Base-by-base conservation (phyloP, 2,329 filamentous ascomycete genomes). In the Sphaerulina musiva region DNA sequence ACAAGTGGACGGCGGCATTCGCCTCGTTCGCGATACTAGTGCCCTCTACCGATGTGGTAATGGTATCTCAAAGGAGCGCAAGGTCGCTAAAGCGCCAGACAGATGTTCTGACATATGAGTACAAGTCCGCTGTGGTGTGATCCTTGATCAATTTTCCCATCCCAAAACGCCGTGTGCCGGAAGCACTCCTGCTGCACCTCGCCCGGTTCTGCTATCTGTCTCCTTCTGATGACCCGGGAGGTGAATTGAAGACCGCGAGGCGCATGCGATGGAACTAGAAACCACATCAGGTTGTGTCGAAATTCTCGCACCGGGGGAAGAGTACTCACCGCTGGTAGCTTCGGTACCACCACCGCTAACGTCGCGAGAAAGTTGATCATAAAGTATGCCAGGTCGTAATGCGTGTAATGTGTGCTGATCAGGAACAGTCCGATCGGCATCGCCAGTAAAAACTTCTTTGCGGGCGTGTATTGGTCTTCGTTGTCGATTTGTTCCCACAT, bases 401-500 rank as follows among this genome's bases (percentile, higher is more conserved):
- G 92, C 45, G 93, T 97, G 75, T 97, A 98, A 74, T 98, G 93
- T 23, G 93, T 98, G 80, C 92, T 97, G 66, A 97, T 79, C 53
- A 98, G 80, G 72, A 98, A 98, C 60, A 98, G 80, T 60, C 91
- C 81, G 66, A 98, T 95, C 39, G 93, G 93, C 34, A 97, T 92
- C 67, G 86, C 89, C 65, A 97, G 84, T 56, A 98, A 79, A 69
- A 98, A 98, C 74, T 98, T 98, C 80, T 98, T 98, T 62, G 93
- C 89, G 3, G 93, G 93, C 0, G 93, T 98, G 76, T 97, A 98
- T 73, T 98, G 93, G 65, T 93, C 93, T 45, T 93, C 93, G 68
- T 97, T 95, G 77, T 98, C 93, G 72, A 98, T 98, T 76, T 98
- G 93, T 77, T 98, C 93, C 93, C 93, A 98, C 93, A 98, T 97